A percentile compares a stretch with the other conserved stretches of the same genome.
Conservation (phyloP, 176 grass and related monocot genomes). For the Aegilops sharonensis region DNA sequence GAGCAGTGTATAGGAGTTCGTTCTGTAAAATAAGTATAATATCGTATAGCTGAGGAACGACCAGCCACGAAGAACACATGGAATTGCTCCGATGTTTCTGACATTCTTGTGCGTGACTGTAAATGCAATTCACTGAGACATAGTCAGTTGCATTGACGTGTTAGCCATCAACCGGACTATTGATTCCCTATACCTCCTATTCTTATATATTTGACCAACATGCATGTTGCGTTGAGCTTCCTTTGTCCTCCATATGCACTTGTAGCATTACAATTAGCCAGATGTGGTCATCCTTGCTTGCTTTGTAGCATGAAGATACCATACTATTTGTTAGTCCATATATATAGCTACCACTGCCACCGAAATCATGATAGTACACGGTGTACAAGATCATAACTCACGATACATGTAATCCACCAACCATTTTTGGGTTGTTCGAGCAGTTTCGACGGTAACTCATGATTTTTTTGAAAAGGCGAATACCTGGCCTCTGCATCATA, state of each 20-base stretch:
- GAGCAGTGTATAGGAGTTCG: no score
- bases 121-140: not conserved
- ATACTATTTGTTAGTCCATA: not conserved
- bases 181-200: not conserved
- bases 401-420: not conserved
- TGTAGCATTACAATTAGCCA: not conserved
- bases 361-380: not conserved
- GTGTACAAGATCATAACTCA: not conserved
- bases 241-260: not conserved
- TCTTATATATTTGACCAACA: not conserved
- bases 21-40: no score
- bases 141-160: not conserved
- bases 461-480: not conserved
- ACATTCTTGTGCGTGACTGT: not conserved
- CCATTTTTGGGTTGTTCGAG: not conserved
- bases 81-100: no score
- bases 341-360: not conserved
- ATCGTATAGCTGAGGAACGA: no score
- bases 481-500: not conserved
- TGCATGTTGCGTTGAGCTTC: not conserved
- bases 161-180: not conserved
- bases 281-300: not conserved
- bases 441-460: not conserved
- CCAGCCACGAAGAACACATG: no score
- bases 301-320: not conserved